Conservation (phyloP, 345 rosid species). For the Eucalyptus decipiens region DNA sequence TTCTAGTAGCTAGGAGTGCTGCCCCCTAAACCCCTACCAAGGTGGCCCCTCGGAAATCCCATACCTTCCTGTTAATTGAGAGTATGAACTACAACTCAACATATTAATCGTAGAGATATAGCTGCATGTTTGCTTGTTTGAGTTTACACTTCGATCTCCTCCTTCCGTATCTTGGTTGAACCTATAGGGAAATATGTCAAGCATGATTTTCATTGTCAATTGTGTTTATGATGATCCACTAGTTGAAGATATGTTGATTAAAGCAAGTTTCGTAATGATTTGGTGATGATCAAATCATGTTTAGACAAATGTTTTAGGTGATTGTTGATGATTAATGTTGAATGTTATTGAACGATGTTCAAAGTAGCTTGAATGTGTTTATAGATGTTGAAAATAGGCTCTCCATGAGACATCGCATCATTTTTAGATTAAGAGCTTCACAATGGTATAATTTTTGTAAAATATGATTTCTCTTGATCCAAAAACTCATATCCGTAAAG, state of each 20-base stretch:
- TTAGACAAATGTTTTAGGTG: not conserved
- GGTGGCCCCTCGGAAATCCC: too few relatives aligned
- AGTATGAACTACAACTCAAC: too few relatives aligned
- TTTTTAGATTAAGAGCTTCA: too few relatives aligned
- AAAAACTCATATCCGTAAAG: too few relatives aligned
- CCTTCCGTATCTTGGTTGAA: not conserved
- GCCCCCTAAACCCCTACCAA: too few relatives aligned
- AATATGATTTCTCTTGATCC: too few relatives aligned
- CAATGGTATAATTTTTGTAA: too few relatives aligned
- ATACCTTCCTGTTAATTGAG: too few relatives aligned
- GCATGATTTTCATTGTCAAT: not conserved
- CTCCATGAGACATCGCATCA: rapidly evolving
- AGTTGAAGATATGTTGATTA: not conserved
- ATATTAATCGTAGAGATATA: too few relatives aligned
- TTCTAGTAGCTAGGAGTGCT: too few relatives aligned
- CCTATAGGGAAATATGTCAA: not conserved
- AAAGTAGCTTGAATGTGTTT: not conserved
- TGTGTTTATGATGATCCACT: not conserved
- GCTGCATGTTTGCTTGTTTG: too few relatives aligned
- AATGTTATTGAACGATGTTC: not conserved
- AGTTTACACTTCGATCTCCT: too few relatives aligned
- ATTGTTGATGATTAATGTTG: not conserved
- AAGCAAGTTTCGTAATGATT: not conserved
- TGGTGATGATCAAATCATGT: not conserved
- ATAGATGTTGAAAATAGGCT: not conserved